Base-by-base conservation (phyloP, 2,329 filamentous ascomycete species). In the Celoporthe dispersa region DNA sequence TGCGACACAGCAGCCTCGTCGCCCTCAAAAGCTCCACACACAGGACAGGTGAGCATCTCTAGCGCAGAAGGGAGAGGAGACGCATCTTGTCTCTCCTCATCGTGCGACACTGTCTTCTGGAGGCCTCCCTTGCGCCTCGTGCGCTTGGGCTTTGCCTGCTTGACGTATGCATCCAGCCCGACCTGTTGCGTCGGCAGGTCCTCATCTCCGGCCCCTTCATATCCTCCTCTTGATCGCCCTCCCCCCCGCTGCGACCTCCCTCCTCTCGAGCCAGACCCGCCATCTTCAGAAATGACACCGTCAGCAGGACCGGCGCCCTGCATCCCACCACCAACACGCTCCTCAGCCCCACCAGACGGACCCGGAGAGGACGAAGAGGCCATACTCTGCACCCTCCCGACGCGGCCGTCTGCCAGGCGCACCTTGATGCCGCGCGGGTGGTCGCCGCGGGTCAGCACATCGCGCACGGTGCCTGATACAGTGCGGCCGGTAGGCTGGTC, bases 351-450 rank as follows among this genome's bases (percentile, higher is more conserved):
- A 8, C 14, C 53, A 14, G 51, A 55, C 0, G n/a, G 25, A 25
- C 12, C 53, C 1, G 53, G 12, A 1, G 67, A 51, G 64, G 67
- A 35, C 44, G 16, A 72, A 60, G 77, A 67, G 22, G 80, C 82
- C 79, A 93, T 84, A 60, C 84, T 82, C 79, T 94, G 92, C 37
- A 95, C 92, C 22, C 92, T 83, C 1, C 92, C 92, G 2, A 95
- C 87, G 35, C 91, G 85, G 1, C 92, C 92, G 77, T 92, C 91
- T 1, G 82, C 81, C 7, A 95, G 83, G 2, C 92, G 87, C 33
- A 94, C 92, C 79, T 94, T 95, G 81, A 94, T 92, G 48, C 92
- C 92, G 12, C 91, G 86, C 2, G 91, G 91, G 75, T 95, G 92
- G 74, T 94, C 88, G 35, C 91, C 91, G 1, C 87, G 83, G 2